Conservation (phyloP, 148 eudicot species). For the Vaccinium vitisidaea region DNA sequence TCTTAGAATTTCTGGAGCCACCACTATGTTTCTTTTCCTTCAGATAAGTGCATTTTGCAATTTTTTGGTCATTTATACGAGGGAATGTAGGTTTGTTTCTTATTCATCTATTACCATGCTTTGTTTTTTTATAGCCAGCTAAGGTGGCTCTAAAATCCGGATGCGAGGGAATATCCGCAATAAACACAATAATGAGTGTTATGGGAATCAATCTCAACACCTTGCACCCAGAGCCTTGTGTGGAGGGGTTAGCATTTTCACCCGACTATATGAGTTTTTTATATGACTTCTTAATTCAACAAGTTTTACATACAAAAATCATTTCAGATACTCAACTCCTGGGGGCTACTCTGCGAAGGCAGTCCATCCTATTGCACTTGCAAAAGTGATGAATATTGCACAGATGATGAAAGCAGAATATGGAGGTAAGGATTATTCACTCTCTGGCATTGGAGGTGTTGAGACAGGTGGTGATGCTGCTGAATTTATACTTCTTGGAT, state of each 20-base stretch:
- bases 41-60: neutral
- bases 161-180: constrained; percentile 94
- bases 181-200: constrained; percentile 93
- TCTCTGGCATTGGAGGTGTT: constrained; percentile 97
- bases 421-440: constrained; percentile 62
- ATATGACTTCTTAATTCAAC: neutral
- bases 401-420: constrained; percentile 90
- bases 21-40: neutral
- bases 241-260: constrained; percentile 76
- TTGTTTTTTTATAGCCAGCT: constrained; percentile 60
- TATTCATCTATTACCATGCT: neutral
- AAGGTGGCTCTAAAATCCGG: constrained; percentile 79
- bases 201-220: constrained; percentile 97
- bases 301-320: constrained; percentile 3
- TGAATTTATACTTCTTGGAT: constrained; percentile 95
- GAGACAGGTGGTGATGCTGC: constrained; percentile 98
- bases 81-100: neutral
- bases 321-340: constrained; percentile 85
- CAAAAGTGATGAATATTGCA: constrained; percentile 94
- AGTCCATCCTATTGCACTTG: constrained; percentile 99
- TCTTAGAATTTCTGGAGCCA: no score
- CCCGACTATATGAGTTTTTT: neutral
- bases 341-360: constrained; percentile 97
- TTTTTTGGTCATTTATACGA: neutral
- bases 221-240: constrained; percentile 97